Base-by-base conservation (phyloP, 495 filamentous ascomycete genomes). In the Penicillium silybi region DNA sequence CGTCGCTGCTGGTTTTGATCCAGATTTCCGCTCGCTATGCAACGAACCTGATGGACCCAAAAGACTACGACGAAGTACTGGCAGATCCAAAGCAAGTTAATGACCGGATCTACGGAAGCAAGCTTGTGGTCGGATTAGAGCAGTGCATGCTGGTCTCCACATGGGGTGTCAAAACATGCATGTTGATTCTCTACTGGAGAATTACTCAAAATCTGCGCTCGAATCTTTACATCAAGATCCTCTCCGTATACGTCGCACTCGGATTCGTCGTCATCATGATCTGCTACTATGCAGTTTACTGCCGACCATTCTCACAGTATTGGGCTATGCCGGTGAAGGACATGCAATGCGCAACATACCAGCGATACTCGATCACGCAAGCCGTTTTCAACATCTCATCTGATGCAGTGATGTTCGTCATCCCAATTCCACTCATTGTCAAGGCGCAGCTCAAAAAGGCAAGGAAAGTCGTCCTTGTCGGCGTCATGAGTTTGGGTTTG, bases 331-430 rank as follows among this genome's bases (percentile, higher is more conserved):
- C 76, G 0, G 63, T 69, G 26, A 17, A 58, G 8, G 54, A 71
- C 42, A 55, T 67, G 59, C 65, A 70, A 20, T 71, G 64, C 53
- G 61, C 61, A 18, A 75, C 68, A 22, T 67, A 63, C 45, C 56
- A 64, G 52, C 58, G 80, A 54, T 83, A 86, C 60, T 76, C 84
- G 0, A 86, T 87, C 50, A 83, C 77, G 6, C 81, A 84, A 50
- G 80, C 83, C 17, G 82, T 83, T 15, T 80, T 86, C 69, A 86
- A 87, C 54, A 79, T 87, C 49, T 78, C 80, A 7, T 86, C 83
- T 1, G 84, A 88, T 51, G 50, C 79, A 15, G 66, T 79, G 44
- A 85, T 86, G 74, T 74, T 87, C 29, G 69, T 66, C 44, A 78
- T 87, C 23, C 81, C 80, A 2, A 68, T 87, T 13, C 82, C 81